phyloP scores from a whole-genome alignment of 75 land plant genomes.

The Sequoia sempervirens region DNA sequence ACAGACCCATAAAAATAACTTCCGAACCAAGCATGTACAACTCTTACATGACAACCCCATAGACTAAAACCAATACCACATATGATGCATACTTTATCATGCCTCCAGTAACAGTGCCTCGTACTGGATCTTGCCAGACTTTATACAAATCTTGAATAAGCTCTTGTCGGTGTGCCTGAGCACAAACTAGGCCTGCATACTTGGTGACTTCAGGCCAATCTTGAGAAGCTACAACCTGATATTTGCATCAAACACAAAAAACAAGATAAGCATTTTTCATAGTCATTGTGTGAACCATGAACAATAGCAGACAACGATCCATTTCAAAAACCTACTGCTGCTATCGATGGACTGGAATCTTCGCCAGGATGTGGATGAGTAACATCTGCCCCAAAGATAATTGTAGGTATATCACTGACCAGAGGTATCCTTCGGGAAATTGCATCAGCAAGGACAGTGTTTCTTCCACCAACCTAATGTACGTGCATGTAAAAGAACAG shows the following conservation, averaged over 20 bases:
- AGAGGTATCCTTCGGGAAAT: conserved; percentile 65
- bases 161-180: conserved; percentile 90
- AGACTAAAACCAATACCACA: neutral
- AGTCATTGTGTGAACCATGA: neutral
- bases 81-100: conserved; percentile 75
- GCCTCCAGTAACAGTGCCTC: conserved; percentile 76
- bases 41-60: neutral
- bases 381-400: conserved; percentile 98
- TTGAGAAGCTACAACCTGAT: conserved; percentile 95
- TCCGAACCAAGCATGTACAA: neutral
- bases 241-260: neutral
- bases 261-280: neutral
- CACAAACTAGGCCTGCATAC: conserved; percentile 94
- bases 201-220: conserved; percentile 98
- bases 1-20: neutral
- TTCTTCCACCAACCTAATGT: conserved; percentile 86
- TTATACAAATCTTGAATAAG: conserved; percentile 86
- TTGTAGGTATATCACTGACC: conserved; percentile 94
- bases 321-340: conserved; percentile 59
- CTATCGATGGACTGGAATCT: conserved; percentile 90
- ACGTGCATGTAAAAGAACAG: neutral
- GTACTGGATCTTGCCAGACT: conserved; percentile 78
- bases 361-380: conserved; percentile 96
- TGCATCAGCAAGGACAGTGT: conserved; percentile 87
- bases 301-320: neutral